Conservation (phyloP, 805 yeast species). For the Pichia occidentalis region DNA sequence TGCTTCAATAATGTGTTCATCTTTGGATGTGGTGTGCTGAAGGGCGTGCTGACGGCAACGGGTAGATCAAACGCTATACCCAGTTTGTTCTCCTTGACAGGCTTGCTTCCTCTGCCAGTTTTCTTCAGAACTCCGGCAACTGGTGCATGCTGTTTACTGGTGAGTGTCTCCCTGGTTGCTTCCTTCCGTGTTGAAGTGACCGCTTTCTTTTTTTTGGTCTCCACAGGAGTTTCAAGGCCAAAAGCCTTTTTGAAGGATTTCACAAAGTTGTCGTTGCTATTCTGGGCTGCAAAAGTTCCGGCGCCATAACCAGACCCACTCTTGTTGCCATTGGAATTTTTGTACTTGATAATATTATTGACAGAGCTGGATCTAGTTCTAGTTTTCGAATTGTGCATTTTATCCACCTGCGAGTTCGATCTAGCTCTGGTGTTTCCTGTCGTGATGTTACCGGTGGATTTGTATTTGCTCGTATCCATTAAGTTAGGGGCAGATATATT, state of each 20-base stretch:
- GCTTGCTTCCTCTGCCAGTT: background rate
- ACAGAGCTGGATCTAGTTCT: background rate
- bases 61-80: background rate
- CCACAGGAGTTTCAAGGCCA: constrained; percentile 2
- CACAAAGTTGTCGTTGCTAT: background rate
- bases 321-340: background rate
- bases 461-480: background rate
- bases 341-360: background rate
- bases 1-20: constrained; percentile 55
- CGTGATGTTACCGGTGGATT: background rate
- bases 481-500: constrained; percentile 3
- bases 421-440: background rate
- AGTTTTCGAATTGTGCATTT: constrained; percentile 1
- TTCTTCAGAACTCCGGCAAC: too few relatives aligned
- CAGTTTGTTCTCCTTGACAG: background rate
- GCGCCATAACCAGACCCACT: background rate
- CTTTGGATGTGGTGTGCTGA: constrained; percentile 45
- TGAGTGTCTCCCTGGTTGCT: too few relatives aligned
- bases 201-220: background rate
- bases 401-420: constrained; percentile 8
- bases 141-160: too few relatives aligned
- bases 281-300: too few relatives aligned
- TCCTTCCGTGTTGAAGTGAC: background rate
- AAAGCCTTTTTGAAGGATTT: constrained; percentile 10
- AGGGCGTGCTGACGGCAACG: constrained; percentile 24